Conservation (phyloP, 768 basidiomycete species). For the Boletus rubescentipes region DNA sequence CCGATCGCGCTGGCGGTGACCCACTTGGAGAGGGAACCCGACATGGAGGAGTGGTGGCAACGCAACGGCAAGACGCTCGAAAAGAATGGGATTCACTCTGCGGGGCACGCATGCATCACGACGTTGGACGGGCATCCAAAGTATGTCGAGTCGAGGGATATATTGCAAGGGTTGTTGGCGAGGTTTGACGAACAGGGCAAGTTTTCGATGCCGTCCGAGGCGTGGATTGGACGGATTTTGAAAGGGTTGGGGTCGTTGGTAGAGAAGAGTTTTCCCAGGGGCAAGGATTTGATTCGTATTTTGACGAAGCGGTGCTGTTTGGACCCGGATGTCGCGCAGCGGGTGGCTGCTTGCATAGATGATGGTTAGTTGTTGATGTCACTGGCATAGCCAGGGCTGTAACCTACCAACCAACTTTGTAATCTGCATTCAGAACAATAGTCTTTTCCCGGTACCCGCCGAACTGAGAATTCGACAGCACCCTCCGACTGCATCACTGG, state of each 20-base stretch:
- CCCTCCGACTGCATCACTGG: too few species aligned
- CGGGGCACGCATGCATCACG: constrained; percentile 35
- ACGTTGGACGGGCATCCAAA: constrained; percentile 25
- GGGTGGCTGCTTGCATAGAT: constrained; percentile 23
- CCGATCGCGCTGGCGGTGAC: constrained; percentile 41
- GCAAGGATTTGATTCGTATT: constrained; percentile 24
- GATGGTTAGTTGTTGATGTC: constrained; percentile 1
- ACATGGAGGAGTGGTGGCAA: constrained; percentile 37
- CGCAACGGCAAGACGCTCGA: constrained; percentile 23
- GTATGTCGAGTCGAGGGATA: constrained; percentile 30
- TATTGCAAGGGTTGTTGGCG: constrained; percentile 20
- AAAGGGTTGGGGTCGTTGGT: constrained; percentile 23
- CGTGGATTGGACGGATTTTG: constrained; percentile 26
- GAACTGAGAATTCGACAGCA: too few species aligned
- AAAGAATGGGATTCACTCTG: constrained; percentile 19
- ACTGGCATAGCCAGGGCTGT: neutral
- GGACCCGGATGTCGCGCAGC: constrained; percentile 22
- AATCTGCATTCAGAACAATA: too few species aligned
- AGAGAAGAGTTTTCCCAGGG: constrained; percentile 19
- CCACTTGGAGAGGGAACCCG: constrained; percentile 35
- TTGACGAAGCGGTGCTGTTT: constrained; percentile 30
- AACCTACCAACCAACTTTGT: neutral
- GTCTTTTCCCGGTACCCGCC: too few species aligned
- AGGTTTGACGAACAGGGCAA: constrained; percentile 27
- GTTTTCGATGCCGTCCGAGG: constrained; percentile 30